These are phyloP conservation scores for Dioscorea zingiberensis DNA, from an alignment of 106 monocot genomes.

Conservation along the genomic window DNA sequence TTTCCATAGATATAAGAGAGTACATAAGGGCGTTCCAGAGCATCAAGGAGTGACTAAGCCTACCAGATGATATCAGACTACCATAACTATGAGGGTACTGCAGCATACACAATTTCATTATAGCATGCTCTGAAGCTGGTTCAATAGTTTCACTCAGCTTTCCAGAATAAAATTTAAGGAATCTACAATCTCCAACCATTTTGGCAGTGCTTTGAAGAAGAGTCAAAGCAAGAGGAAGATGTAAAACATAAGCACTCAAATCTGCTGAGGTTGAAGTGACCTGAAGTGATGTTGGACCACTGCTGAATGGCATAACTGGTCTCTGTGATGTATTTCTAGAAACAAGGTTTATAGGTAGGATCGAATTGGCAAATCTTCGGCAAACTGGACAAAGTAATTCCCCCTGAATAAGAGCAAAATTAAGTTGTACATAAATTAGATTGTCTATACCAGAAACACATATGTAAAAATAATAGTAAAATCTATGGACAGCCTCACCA, in stretches of 20 bases:
- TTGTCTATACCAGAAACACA: not conserved
- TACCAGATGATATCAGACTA: conserved; percentile 28
- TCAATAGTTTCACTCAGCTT: conserved; percentile 33
- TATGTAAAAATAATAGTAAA: not conserved
- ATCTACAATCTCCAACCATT: conserved; percentile 35
- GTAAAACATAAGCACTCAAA: no score
- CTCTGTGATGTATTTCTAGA: conserved; percentile 15
- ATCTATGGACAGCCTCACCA: conserved; percentile 28
- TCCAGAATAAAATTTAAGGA: conserved; percentile 28
- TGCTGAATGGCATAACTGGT: not conserved
- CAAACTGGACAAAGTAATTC: conserved; percentile 93
- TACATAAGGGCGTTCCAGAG: conserved; percentile 82
- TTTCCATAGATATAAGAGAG: conserved; percentile 73
- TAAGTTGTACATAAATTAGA: not conserved
- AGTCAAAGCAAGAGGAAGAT: conserved; percentile 51
- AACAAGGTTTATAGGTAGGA: conserved; percentile 40
- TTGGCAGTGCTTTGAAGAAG: conserved; percentile 53
- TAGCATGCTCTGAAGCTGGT: conserved; percentile 38
- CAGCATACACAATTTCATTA: conserved; percentile 45
- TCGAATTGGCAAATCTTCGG: conserved; percentile 86
- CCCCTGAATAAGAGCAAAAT: conserved; percentile 42
- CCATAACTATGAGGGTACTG: conserved; percentile 45
- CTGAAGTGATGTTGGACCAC: conserved; percentile 6
- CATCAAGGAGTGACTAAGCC: conserved; percentile 49
- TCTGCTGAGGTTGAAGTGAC: not conserved